Percentiles rank a stretch among this genome's conserved stretches.
phyloP scores from a whole-genome alignment of 1,284 basidiomycete genomes.

The Salmacisia buchloeana region DNA sequence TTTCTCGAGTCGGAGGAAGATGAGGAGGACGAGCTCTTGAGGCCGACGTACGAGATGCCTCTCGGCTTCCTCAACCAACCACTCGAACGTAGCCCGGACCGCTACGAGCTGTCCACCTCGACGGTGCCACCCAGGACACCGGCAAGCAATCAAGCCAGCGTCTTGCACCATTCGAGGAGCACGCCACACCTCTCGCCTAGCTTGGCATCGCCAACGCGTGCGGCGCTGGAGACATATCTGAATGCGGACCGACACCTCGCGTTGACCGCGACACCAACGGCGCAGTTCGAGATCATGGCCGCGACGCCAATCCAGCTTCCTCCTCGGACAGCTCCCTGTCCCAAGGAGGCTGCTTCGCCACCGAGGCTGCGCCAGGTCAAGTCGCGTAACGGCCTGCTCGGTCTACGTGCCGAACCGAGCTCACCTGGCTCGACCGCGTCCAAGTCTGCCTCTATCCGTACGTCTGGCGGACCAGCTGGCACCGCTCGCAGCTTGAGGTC shows the following conservation, averaged over 20 bases:
- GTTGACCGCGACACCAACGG: neutral
- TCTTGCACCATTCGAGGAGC: slow-evolving; percentile 2
- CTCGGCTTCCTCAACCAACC: slow-evolving; percentile 3
- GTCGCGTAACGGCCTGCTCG: neutral
- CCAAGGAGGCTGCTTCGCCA: neutral
- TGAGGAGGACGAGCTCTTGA: slow-evolving; percentile 2
- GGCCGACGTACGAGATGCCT: slow-evolving; percentile 6
- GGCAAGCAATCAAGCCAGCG: neutral
- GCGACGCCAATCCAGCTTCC: neutral
- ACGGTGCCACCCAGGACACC: neutral
- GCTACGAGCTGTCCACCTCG: too few species aligned
- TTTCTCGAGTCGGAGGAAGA: slow-evolving; percentile 7
- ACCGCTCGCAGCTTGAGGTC: neutral
- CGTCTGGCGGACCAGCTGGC: too few species aligned
- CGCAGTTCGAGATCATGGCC: slow-evolving; percentile 1
- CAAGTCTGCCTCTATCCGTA: too few species aligned
- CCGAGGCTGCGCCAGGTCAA: neutral
- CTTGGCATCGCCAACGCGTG: neutral
- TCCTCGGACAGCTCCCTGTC: neutral
- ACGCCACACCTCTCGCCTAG: neutral
- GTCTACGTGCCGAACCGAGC: neutral
- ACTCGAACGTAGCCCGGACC: neutral
- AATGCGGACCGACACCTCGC: too few species aligned
- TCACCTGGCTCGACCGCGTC: neutral
- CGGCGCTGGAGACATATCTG: neutral